Evolutionary conservation across 2,329 filamentous ascomycete species (phyloP).

Genomic region (Cercospora sesami): DNA sequence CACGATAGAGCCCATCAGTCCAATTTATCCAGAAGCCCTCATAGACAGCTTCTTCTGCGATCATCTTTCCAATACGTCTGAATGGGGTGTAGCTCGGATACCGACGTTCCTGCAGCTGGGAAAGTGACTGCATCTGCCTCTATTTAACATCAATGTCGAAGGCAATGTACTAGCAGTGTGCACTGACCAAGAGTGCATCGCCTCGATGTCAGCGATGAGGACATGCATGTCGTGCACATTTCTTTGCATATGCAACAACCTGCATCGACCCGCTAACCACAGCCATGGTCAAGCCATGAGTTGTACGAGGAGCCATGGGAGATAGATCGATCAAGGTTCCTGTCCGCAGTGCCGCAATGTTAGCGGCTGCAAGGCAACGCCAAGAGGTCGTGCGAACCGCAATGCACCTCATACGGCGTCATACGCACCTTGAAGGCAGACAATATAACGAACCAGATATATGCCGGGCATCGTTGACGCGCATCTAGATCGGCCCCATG

Average conservation of each 20-base stretch:
- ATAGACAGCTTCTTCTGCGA: neutral
- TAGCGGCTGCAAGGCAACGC: neutral
- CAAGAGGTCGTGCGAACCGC: neutral
- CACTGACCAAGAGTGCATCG: neutral
- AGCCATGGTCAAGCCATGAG: neutral
- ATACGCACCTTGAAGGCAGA: neutral
- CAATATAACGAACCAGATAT: neutral
- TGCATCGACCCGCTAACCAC: neutral
- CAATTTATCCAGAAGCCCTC: slow-evolving; percentile 16
- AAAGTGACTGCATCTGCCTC: neutral
- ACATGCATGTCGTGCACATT: neutral
- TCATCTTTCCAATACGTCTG: neutral
- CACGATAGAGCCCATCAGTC: neutral
- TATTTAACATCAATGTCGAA: neutral
- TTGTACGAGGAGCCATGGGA: no score
- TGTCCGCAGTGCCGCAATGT: no score
- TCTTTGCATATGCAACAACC: neutral
- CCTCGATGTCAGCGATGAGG: neutral
- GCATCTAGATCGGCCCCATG: neutral
- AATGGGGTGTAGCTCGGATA: neutral
- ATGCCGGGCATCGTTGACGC: neutral
- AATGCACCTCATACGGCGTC: neutral
- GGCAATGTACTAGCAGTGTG: neutral
- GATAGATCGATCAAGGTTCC: no score
- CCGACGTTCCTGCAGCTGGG: neutral